phyloP scores from a whole-genome alignment of 441 rosid genomes.

The Pelargonium citronellum region DNA sequence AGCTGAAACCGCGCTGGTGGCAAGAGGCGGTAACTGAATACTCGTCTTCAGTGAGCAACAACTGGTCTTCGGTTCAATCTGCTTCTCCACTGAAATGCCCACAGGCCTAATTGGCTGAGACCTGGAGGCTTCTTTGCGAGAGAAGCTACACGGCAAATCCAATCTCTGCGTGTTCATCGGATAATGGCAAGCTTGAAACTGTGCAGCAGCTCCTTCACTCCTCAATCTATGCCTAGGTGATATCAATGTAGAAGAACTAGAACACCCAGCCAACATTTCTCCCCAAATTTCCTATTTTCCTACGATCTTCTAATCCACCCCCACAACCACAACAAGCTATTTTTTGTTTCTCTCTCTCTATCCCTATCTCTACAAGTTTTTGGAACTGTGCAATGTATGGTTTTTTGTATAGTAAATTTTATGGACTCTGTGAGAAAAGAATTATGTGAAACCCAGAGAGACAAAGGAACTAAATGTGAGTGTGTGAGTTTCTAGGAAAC shows the following conservation, averaged over 20 bases:
- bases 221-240: conserved; percentile 96
- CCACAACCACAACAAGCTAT: conserved; percentile 25
- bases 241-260: conserved; percentile 72
- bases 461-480: conserved; percentile 36
- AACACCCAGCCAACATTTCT: conserved; percentile 98
- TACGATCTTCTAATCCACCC: conserved; percentile 32
- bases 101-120: conserved; percentile 65
- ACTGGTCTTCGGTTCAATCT: conserved; percentile 45
- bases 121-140: conserved; percentile 65
- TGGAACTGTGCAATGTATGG: too few relatives aligned
- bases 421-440: too few relatives aligned
- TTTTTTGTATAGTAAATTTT: too few relatives aligned
- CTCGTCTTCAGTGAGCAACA: conserved; percentile 69
- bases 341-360: conserved; percentile 29
- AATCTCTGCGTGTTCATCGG: conserved; percentile 97
- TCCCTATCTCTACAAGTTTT: too few relatives aligned
- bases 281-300: conserved; percentile 43
- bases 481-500: conserved; percentile 38
- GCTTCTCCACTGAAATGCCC: conserved; percentile 61
- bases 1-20: conserved; percentile 31
- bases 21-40: conserved; percentile 79
- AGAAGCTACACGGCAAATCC: conserved; percentile 78
- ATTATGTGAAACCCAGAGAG: conserved; percentile 14
- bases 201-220: conserved; percentile 67
- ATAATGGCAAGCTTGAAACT: conserved; percentile 69